Evolutionary conservation across 1,284 basidiomycete species (phyloP), one percentile per base, ranked within the genome.

Genomic region (Leccinum solheimii): DNA sequence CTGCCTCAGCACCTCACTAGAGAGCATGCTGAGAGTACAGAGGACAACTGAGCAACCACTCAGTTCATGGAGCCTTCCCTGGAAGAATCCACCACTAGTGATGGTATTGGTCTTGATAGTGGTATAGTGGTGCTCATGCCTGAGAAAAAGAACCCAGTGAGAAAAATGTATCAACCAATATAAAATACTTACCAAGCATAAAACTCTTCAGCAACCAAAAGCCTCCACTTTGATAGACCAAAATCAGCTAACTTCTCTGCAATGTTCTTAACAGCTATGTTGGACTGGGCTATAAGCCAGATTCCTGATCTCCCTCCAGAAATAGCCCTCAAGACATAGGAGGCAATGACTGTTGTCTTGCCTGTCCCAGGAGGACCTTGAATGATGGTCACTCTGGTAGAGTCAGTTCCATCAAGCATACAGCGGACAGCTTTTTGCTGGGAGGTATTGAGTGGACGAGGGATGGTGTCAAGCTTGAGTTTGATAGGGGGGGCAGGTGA

Each of bases 11-110:
- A 2, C 16, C 0, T 21, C 40, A 63, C 79, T 81, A 2, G 88
- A 86, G 0, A 92, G 79, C 88, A 91, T 92, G 69, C 81, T 81
- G 0, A 91, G 72, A 10, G 91, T 92, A 69, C 86, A 90, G 1
- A 74, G 75, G 3, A 74, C 63, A 55, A 74, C 68, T 55, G 74
- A 71, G 8, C 69, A 75, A 3, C 38, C 55, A 36, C 48, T 58
- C 11, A 75, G 61, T 30, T 75, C 67, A 55, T 55, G 51, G 0
- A 70, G 62, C 36, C 71, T 69, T 0, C 43, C 48, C 21, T 11
- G 43, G n/a, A 49, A 19, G 50, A 84, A 76, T 14, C 73, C 66
- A 59, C 65, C 62, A 55, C 77, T 75, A 0, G 66, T 63, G 19
- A 84, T 79, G 0, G 75, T 68, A 14, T 82, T 77, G 36, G 64